Evolutionary conservation across 805 yeast species (phyloP).

Genomic region (Lipomyces chichibuensis): DNA sequence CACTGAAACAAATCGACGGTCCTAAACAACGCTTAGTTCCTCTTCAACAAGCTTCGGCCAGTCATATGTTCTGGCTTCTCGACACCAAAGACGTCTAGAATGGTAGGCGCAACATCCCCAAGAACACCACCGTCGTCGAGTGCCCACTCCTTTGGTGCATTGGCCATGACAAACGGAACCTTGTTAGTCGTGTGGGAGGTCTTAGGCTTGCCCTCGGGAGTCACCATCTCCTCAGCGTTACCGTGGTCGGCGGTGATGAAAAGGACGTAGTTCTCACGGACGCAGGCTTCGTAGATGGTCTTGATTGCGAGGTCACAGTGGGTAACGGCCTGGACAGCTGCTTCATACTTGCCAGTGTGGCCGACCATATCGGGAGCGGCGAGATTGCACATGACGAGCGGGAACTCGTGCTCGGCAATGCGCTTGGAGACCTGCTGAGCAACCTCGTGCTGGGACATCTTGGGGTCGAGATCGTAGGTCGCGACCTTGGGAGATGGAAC

Average conservation of each 20-base stretch:
- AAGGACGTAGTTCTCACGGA: slow-evolving; percentile 28
- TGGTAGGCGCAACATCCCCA: slow-evolving; percentile 38
- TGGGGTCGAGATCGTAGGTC: slow-evolving; percentile 35
- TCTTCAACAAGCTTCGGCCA: slow-evolving; percentile 30
- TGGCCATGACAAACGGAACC: slow-evolving; percentile 38
- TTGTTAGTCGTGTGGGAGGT: slow-evolving; percentile 37
- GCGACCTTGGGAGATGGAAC: slow-evolving; percentile 37
- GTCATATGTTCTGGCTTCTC: slow-evolving; percentile 37
- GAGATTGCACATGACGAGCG: slow-evolving; percentile 38
- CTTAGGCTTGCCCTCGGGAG: slow-evolving; percentile 36
- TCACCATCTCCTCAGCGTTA: slow-evolving; percentile 38
- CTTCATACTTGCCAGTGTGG: slow-evolving; percentile 38
- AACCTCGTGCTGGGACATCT: slow-evolving; percentile 38
- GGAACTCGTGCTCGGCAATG: slow-evolving; percentile 32
- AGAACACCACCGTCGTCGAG: slow-evolving; percentile 35
- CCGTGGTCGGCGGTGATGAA: slow-evolving; percentile 38
- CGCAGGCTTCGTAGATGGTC: slow-evolving; percentile 34
- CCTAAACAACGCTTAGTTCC: background rate
- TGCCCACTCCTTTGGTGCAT: slow-evolving; percentile 34
- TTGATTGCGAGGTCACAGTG: slow-evolving; percentile 37
- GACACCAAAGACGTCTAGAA: slow-evolving; percentile 35
- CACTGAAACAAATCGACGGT: background rate
- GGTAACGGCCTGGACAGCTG: slow-evolving; percentile 36
- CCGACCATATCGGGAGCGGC: slow-evolving; percentile 39
- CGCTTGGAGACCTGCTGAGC: slow-evolving; percentile 35